Percentiles rank a stretch among this genome's conserved stretches.
These are phyloP conservation scores for Xylaria digitata DNA, from an alignment of 2,329 filamentous ascomycete genomes.

Conservation along the genomic window DNA sequence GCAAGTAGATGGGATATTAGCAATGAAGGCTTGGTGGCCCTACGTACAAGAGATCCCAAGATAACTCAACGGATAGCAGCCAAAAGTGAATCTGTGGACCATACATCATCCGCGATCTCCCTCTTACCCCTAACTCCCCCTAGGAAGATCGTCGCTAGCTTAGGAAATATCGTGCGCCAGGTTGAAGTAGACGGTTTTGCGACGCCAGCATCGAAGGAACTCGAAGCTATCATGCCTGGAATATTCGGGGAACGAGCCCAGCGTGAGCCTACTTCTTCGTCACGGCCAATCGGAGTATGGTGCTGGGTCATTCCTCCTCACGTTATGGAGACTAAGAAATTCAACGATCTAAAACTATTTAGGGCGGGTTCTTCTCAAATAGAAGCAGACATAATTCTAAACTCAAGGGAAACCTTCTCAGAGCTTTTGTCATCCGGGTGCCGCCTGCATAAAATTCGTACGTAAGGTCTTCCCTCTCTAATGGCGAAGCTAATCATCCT, in stretches of 20 bases:
- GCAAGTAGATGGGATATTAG: conserved; percentile 54
- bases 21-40: conserved; percentile 39
- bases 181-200: conserved; percentile 61
- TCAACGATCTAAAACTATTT: conserved; percentile 43
- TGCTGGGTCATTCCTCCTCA: conserved; percentile 71
- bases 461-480: conserved; percentile 43
- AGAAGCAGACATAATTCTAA: conserved; percentile 45
- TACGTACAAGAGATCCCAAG: conserved; percentile 51
- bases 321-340: conserved; percentile 39
- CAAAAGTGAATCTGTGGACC: conserved; percentile 35
- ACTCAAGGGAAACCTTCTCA: conserved; percentile 49
- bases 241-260: conserved; percentile 61
- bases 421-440: conserved; percentile 56
- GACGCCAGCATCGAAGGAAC: conserved; percentile 75
- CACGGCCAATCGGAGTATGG: conserved; percentile 73
- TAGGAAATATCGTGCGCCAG: conserved; percentile 82
- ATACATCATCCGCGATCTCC: conserved; percentile 51
- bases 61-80: conserved; percentile 52
- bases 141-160: conserved; percentile 70
- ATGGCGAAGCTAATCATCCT: conserved; percentile 41
- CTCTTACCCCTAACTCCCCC: conserved; percentile 72
- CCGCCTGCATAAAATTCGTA: conserved; percentile 60
- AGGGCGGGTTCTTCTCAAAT: conserved; percentile 39
- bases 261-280: conserved; percentile 41
- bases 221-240: conserved; percentile 72